phyloP scores from a whole-genome alignment of 1,139 yeast species.

The Pichia cactophila region DNA sequence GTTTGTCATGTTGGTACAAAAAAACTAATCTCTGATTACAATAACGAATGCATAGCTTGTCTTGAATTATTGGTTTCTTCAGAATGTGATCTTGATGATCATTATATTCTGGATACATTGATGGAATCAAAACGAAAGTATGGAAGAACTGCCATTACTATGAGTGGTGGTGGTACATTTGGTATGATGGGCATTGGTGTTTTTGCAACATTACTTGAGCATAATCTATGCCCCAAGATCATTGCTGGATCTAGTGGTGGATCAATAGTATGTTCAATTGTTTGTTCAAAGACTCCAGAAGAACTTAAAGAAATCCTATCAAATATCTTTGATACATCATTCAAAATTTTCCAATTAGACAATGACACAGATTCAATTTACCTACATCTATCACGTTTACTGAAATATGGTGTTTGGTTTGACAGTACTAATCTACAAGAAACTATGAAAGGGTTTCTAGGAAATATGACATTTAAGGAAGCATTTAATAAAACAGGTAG shows the following conservation, averaged over 20 bases:
- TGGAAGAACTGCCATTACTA: constrained; percentile 86
- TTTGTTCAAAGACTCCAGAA: constrained; percentile 73
- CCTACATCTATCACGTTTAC: constrained; percentile 50
- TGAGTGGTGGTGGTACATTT: constrained; percentile 94
- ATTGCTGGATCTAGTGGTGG: constrained; percentile 98
- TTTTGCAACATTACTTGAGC: constrained; percentile 65
- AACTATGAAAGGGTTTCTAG: constrained; percentile 75
- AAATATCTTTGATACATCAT: constrained; percentile 48
- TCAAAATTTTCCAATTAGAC: constrained; percentile 60
- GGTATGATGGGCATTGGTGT: constrained; percentile 94
- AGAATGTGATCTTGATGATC: constrained; percentile 50
- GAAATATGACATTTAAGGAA: constrained; percentile 71
- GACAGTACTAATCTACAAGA: constrained; percentile 64
- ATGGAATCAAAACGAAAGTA: constrained; percentile 85
- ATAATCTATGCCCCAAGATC: constrained; percentile 72
- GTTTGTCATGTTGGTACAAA: constrained; percentile 87
- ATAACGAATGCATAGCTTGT: constrained; percentile 64
- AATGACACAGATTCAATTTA: constrained; percentile 39
- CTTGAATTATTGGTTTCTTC: constrained; percentile 42
- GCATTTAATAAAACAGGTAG: constrained; percentile 55
- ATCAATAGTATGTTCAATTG: constrained; percentile 82
- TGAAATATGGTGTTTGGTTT: constrained; percentile 82
- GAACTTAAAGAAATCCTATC: constrained; percentile 56
- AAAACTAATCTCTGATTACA: constrained; percentile 69
- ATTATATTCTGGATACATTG: constrained; percentile 65